Base-by-base conservation (phyloP, 2,329 filamentous ascomycete genomes). In the Rutstroemia sp. region DNA sequence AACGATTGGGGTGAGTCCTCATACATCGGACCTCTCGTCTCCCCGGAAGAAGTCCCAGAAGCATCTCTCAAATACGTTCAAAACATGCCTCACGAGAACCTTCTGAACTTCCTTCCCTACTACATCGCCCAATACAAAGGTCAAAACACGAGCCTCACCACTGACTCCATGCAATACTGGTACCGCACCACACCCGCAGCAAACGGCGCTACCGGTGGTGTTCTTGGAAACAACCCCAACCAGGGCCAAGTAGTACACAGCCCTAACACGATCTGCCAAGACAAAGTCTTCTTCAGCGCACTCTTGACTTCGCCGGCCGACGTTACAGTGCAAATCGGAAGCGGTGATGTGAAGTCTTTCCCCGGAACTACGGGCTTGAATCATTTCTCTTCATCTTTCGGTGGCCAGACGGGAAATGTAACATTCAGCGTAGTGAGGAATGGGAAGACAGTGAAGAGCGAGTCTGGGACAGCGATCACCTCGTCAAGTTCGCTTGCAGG, bases 1-100 rank as follows among this genome's bases (percentile, higher is more conserved):
- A 80, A 80, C 60, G 79, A 81, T 59, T 81, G 72, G 56, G 78
- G 77, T 9, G 79, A 81, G 64, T 71, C 75, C 1, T 75, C 78
- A 63, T 79, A 80, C 63, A 76, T 79, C 45, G 76, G 76, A 10
- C 75, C 79, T 0, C 65, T 80, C 47, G 66, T 72, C 47, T 69
- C 76, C 8, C 18, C 45, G 7, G 46, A 34, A 12, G 62, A 65
- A 52, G 71, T 74, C 3, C 73, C 74, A 47, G 66, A 54, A 30
- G 69, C 62, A 50, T 77, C 79, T 3, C 73, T 71, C 53, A 68
- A 71, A 59, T 83, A 80, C 61, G 77, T 75, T 46, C 58, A 72
- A 21, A 70, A 72, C 57, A 73, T 76, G 67, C 73, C 75, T 4
- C 80, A 83, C 65, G 74, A 77, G 34, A 74, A 70, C 38, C 81